These are phyloP conservation scores for Aspergillus affinis DNA, from an alignment of 495 filamentous ascomycete species.

Conservation along the genomic window DNA sequence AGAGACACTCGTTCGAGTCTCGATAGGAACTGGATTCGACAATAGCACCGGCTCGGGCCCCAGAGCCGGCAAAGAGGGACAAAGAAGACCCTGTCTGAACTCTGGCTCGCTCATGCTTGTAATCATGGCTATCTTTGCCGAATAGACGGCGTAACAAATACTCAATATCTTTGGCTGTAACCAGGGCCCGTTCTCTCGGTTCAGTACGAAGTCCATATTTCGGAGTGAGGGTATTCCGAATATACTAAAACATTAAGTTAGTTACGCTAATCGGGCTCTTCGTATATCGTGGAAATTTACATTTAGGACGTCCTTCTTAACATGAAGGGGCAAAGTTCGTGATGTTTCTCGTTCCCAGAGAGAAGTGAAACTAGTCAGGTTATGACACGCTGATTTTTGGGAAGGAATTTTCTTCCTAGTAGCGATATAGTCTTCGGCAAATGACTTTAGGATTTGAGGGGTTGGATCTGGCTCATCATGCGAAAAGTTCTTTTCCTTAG, in stretches of 20 bases:
- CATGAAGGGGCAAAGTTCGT: neutral
- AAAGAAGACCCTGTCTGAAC: conserved; percentile 19
- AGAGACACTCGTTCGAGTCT: conserved; percentile 21
- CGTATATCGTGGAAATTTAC: conserved; percentile 1
- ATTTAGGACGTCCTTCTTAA: conserved; percentile 12
- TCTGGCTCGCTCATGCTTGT: conserved; percentile 20
- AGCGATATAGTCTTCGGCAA: conserved; percentile 12
- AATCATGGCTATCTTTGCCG: conserved; percentile 20
- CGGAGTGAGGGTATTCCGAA: neutral
- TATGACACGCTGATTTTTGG: conserved; percentile 1
- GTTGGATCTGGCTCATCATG: conserved; percentile 16
- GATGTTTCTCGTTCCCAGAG: conserved; percentile 11
- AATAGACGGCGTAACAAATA: conserved; percentile 22
- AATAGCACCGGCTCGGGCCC: conserved; percentile 15
- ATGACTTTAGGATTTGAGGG: conserved; percentile 8
- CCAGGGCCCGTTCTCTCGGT: conserved; percentile 4
- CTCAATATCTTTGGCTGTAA: conserved; percentile 13
- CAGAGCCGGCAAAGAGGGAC: conserved; percentile 20
- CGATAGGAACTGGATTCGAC: conserved; percentile 24
- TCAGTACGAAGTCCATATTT: conserved; percentile 9
- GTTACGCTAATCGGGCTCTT: neutral
- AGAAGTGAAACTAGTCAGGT: conserved; percentile 6
- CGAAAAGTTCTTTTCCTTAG: conserved; percentile 5
- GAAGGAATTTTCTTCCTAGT: conserved; percentile 4
- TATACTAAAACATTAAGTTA: conserved; percentile 3